These are phyloP conservation scores for Cladophialophora carrionii DNA, from an alignment of 2,329 filamentous ascomycete species.

Conservation along the genomic window DNA sequence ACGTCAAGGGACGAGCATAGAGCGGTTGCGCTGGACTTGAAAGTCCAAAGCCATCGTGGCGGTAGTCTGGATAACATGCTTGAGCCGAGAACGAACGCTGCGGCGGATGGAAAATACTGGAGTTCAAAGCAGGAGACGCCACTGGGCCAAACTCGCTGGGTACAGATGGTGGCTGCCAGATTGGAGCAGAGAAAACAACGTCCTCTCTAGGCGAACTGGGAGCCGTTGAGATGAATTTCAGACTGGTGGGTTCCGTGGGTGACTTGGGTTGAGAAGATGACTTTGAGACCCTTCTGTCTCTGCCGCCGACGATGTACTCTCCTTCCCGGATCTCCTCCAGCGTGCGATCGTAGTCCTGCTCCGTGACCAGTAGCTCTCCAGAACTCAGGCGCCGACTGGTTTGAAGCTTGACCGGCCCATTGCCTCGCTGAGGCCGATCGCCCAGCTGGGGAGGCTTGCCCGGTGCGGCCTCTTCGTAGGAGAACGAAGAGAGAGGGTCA, in stretches of 20 bases:
- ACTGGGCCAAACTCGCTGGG: conserved; percentile 13
- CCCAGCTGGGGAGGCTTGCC: conserved; percentile 35
- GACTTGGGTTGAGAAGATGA: conserved; percentile 15
- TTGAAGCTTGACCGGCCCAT: conserved; percentile 39
- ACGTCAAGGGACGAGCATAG: conserved; percentile 24
- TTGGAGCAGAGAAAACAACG: conserved; percentile 13
- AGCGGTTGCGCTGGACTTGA: conserved; percentile 16
- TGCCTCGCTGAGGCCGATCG: conserved; percentile 36
- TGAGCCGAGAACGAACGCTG: conserved; percentile 16
- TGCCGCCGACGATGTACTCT: conserved; percentile 37
- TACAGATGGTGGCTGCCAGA: conserved; percentile 19
- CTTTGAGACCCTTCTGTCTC: conserved; percentile 29
- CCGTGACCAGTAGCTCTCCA: conserved; percentile 36
- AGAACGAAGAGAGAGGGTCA: conserved; percentile 25
- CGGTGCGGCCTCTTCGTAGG: conserved; percentile 33
- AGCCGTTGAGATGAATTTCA: conserved; percentile 24
- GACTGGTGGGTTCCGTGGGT: conserved; percentile 7
- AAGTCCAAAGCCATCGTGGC: conserved; percentile 16
- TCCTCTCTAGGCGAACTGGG: conserved; percentile 23
- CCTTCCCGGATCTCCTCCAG: conserved; percentile 37
- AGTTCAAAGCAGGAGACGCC: conserved; percentile 3
- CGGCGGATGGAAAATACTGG: not conserved
- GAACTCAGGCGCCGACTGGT: conserved; percentile 38
- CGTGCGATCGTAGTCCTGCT: conserved; percentile 36
- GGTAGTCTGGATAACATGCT: conserved; percentile 1